Evolutionary conservation across 306 rosid genomes (phyloP).

Genomic region (Prunus padus): DNA sequence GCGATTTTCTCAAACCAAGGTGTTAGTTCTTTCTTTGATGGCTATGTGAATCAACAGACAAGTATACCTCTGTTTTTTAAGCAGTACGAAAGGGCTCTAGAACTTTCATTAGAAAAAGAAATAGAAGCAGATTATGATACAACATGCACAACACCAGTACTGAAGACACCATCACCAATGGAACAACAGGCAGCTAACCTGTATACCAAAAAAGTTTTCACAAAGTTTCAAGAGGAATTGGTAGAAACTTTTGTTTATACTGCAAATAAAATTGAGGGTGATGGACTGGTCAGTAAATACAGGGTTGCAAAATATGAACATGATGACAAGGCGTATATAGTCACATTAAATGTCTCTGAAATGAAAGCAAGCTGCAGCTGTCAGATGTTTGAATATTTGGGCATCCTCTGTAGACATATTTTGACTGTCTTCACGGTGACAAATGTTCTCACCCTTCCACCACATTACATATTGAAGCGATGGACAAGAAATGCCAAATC

Average conservation of each 20-base stretch:
- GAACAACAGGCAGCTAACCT: constrained; percentile 75
- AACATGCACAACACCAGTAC: constrained; percentile 52
- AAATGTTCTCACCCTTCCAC: constrained; percentile 76
- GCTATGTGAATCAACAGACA: constrained; percentile 74
- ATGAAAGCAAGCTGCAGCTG: constrained; percentile 68
- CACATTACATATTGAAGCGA: constrained; percentile 62
- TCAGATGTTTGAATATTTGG: constrained; percentile 82
- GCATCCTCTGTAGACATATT: constrained; percentile 73
- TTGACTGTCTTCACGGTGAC: constrained; percentile 83
- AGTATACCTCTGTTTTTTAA: constrained; percentile 61
- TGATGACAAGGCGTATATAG: constrained; percentile 63
- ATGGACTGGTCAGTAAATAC: constrained; percentile 51
- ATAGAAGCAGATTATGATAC: constrained; percentile 72
- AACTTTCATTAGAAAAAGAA: constrained; percentile 65
- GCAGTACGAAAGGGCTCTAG: constrained; percentile 71
- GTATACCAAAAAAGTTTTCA: constrained; percentile 64
- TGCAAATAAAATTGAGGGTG: constrained; percentile 58
- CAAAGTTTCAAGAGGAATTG: constrained; percentile 73
- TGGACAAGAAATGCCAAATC: constrained; percentile 75
- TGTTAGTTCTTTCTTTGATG: constrained; percentile 59
- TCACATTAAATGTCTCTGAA: constrained; percentile 47
- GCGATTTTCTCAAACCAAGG: constrained; percentile 57
- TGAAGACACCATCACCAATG: constrained; percentile 86
- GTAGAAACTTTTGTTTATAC: constrained; percentile 78
- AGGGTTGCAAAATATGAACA: constrained; percentile 79